Evolutionary conservation across 2,329 filamentous ascomycete species (phyloP).

Genomic region (Fonsecaea monophora): DNA sequence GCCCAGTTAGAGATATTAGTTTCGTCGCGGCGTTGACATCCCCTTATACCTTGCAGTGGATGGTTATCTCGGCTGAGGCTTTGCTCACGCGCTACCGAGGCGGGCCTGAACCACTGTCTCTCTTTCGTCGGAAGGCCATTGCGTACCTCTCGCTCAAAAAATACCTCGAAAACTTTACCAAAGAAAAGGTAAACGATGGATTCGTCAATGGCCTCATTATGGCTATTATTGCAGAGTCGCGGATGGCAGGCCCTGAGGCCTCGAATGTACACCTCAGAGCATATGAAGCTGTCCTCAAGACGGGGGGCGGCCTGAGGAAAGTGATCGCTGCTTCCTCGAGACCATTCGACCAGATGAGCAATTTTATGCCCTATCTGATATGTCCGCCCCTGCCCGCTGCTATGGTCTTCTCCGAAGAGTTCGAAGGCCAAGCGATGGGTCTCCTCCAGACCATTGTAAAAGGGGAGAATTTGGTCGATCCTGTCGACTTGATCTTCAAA

Average conservation of each 20-base stretch:
- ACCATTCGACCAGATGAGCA: neutral
- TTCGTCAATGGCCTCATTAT: constrained; percentile 10
- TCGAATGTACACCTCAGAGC: constrained; percentile 1
- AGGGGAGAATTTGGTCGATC: neutral
- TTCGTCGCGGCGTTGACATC: neutral
- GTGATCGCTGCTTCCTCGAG: neutral
- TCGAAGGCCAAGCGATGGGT: neutral
- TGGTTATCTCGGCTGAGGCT: neutral
- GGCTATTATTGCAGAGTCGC: constrained; percentile 6
- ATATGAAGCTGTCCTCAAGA: neutral
- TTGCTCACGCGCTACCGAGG: neutral
- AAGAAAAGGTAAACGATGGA: neutral
- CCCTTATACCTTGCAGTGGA: neutral
- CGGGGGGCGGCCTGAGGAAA: neutral
- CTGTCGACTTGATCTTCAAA: neutral
- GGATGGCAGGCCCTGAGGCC: neutral
- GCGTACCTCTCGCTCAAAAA: neutral
- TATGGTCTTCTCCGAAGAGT: constrained; percentile 6
- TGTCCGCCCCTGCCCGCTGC: neutral
- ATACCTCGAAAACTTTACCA: neutral
- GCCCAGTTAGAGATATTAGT: constrained; percentile 1
- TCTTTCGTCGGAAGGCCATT: neutral
- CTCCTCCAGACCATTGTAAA: constrained; percentile 4
- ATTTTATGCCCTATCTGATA: neutral
- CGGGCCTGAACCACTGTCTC: neutral